Conservation (phyloP, 2,329 filamentous ascomycete genomes). For the Fusarium coicis region DNA sequence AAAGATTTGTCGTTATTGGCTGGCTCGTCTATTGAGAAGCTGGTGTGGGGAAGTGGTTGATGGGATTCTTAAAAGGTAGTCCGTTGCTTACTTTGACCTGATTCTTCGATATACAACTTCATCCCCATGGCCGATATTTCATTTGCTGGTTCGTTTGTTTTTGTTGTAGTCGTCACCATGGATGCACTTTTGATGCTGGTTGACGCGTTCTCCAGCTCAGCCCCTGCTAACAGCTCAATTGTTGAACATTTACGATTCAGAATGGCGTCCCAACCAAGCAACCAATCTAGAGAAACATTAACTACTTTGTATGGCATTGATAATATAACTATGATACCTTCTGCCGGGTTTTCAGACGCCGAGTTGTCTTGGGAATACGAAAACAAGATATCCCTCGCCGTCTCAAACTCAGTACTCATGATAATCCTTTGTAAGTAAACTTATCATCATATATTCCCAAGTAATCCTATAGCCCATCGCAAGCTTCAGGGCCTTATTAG, state of each 20-base stretch:
- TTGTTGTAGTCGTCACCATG: neutral
- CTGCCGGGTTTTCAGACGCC: no score
- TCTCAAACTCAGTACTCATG: neutral
- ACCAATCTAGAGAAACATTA: no score
- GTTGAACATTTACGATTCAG: no score
- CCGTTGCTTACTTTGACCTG: slow-evolving; percentile 10
- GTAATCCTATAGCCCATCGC: neutral
- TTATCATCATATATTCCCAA: neutral
- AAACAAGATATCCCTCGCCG: neutral
- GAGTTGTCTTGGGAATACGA: neutral
- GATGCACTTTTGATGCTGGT: neutral
- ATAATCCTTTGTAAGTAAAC: no score
- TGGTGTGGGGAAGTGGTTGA: neutral
- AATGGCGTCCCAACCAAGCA: fast-evolving
- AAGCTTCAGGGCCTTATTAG: neutral
- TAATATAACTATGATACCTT: no score
- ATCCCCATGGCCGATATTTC: neutral
- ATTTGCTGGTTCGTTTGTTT: slow-evolving; percentile 4
- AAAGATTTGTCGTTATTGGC: neutral
- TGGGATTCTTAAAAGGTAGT: neutral
- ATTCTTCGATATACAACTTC: neutral
- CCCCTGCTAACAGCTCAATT: neutral
- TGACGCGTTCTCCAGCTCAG: neutral
- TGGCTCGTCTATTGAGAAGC: slow-evolving; percentile 9
- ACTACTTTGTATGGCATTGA: no score